Conservation (phyloP, 768 basidiomycete species). For the Rhodosporidiobolus sp. region DNA sequence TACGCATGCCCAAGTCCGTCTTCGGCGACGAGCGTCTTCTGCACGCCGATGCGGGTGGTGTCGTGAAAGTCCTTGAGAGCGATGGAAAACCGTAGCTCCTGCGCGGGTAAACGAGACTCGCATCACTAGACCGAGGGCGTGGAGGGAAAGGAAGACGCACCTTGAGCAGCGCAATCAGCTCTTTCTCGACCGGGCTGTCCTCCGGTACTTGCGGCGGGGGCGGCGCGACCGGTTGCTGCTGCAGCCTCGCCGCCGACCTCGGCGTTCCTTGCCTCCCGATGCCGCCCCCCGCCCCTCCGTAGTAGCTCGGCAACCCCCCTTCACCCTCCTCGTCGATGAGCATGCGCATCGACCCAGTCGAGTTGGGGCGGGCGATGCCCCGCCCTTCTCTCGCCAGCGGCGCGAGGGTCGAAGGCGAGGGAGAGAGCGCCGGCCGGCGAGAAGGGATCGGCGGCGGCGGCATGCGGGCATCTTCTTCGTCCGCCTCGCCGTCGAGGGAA, state of each 20-base stretch:
- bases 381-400: not conserved
- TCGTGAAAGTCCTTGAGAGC: constrained; percentile 39
- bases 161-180: constrained; percentile 30
- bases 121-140: not conserved
- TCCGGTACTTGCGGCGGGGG: not conserved
- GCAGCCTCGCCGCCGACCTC: not conserved
- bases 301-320: not conserved
- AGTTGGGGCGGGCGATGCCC: constrained; percentile 1
- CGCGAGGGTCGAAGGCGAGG: not conserved
- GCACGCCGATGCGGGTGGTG: constrained; percentile 18
- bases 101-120: no score
- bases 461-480: not conserved
- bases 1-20: constrained; percentile 31
- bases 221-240: not conserved
- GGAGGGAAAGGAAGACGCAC: not conserved
- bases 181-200: constrained; percentile 31
- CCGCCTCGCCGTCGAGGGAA: not conserved
- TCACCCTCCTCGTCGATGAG: constrained; percentile 11
- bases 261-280: not conserved
- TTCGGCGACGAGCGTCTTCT: constrained; percentile 31
- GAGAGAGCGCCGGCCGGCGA: not conserved
- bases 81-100: constrained; percentile 27
- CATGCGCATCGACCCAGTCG: constrained; percentile 10
- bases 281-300: not conserved
- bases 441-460: not conserved